These are phyloP conservation scores for Penicillium cinerascens DNA, from an alignment of 495 filamentous ascomycete species.

Conservation along the genomic window DNA sequence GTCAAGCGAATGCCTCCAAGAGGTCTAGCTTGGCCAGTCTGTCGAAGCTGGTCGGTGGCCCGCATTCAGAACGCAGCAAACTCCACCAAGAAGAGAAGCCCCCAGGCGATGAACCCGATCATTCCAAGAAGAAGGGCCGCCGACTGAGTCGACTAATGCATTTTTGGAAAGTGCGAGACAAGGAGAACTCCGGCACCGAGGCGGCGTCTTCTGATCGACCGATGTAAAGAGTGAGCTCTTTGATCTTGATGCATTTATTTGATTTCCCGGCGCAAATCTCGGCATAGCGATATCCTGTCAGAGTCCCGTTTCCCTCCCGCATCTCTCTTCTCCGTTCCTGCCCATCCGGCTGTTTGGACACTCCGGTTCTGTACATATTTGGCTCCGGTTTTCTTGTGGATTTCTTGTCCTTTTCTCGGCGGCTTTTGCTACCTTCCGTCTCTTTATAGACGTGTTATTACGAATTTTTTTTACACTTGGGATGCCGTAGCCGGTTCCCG, in stretches of 20 bases:
- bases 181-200: slow-evolving; percentile 30
- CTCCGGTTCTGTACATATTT: slow-evolving; percentile 27
- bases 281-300: slow-evolving; percentile 33
- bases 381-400: slow-evolving; percentile 23
- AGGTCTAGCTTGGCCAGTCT: slow-evolving; percentile 82
- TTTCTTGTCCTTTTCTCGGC: slow-evolving; percentile 17
- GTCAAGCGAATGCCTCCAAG: slow-evolving; percentile 49
- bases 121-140: slow-evolving; percentile 67
- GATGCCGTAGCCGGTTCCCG: slow-evolving; percentile 30
- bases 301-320: slow-evolving; percentile 8
- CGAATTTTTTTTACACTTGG: slow-evolving; percentile 40
- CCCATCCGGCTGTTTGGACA: slow-evolving; percentile 13
- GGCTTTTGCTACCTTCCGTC: slow-evolving; percentile 12
- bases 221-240: slow-evolving; percentile 15
- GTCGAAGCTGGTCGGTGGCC: slow-evolving; percentile 75
- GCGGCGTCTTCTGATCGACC: slow-evolving; percentile 21
- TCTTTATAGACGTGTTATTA: slow-evolving; percentile 29
- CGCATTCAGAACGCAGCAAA: slow-evolving; percentile 76
- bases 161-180: slow-evolving; percentile 70
- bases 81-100: slow-evolving; percentile 70
- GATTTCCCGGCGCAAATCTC: slow-evolving; percentile 28
- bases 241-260: slow-evolving; percentile 23
- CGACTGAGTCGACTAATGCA: slow-evolving; percentile 77
- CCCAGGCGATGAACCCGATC: slow-evolving; percentile 52
- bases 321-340: slow-evolving; percentile 21